Percentiles rank a stretch among this genome's conserved stretches.
Evolutionary conservation across 169 alveolate genomes (phyloP).

Genomic region (Plasmodium vivax): DNA sequence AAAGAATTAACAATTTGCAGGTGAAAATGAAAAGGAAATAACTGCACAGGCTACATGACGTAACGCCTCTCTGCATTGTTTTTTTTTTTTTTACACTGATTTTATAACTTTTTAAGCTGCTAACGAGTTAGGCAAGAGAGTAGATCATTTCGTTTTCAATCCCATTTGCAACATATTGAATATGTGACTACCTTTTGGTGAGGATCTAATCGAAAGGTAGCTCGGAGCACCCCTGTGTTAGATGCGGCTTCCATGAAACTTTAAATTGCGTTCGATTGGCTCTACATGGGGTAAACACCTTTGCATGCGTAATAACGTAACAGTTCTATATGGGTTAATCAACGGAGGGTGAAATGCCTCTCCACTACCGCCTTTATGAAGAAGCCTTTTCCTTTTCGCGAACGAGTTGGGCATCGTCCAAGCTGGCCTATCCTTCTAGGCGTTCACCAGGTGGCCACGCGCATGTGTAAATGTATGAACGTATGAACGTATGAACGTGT

Average conservation of each 20-base stretch:
- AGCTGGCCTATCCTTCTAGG: neutral
- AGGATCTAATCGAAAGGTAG: neutral
- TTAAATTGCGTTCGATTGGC: neutral
- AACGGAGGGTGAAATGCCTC: neutral
- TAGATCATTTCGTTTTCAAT: neutral
- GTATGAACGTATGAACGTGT: no score
- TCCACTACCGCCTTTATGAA: neutral
- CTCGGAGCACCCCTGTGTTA: neutral
- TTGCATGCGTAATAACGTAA: neutral
- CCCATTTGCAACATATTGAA: neutral
- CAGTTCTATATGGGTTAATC: neutral
- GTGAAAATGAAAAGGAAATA: neutral
- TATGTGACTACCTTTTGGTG: neutral
- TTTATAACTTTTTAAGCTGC: neutral
- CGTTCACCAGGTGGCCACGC: neutral
- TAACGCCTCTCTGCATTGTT: neutral
- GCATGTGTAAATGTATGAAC: neutral
- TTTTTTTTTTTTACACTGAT: neutral
- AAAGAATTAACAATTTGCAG: neutral
- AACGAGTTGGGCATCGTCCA: neutral
- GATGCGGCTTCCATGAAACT: neutral
- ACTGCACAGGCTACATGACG: neutral
- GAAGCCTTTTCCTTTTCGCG: neutral
- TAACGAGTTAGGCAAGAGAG: neutral
- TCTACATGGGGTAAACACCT: neutral